Percentiles rank a stretch among this genome's conserved stretches.
Conservation (phyloP, 352 stramenopile genomes). For the Pythium myriotylum region DNA sequence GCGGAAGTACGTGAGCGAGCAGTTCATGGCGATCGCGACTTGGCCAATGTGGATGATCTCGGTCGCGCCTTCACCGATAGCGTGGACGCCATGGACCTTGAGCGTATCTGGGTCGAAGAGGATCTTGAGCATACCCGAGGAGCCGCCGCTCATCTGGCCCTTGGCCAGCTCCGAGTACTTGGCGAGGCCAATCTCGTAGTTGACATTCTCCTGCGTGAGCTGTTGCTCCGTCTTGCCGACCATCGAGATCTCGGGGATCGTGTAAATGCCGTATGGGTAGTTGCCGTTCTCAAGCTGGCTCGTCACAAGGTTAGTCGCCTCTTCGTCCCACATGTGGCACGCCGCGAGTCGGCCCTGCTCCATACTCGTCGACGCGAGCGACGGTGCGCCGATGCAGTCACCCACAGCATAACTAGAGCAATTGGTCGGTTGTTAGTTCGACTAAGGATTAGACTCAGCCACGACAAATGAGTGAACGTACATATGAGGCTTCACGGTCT, state of each 20-base stretch:
- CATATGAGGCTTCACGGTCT: slow-evolving; percentile 85
- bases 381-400: slow-evolving; percentile 87
- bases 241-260: slow-evolving; percentile 92
- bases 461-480: slow-evolving; percentile 26
- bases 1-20: slow-evolving; percentile 87
- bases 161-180: slow-evolving; percentile 90
- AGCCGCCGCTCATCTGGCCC: slow-evolving; percentile 87
- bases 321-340: slow-evolving; percentile 82
- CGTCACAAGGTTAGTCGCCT: slow-evolving; percentile 51
- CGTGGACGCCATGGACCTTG: slow-evolving; percentile 86
- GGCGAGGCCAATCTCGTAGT: slow-evolving; percentile 88
- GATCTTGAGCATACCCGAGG: slow-evolving; percentile 87
- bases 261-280: slow-evolving; percentile 93
- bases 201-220: slow-evolving; percentile 75
- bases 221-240: slow-evolving; percentile 90
- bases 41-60: slow-evolving; percentile 94
- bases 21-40: slow-evolving; percentile 82
- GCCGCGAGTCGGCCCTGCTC: slow-evolving; percentile 85
- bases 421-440: no score
- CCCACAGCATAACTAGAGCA: slow-evolving; percentile 80
- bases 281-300: slow-evolving; percentile 78
- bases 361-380: slow-evolving; percentile 89
- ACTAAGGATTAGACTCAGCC: no score
- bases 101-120: slow-evolving; percentile 82
- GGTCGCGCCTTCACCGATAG: slow-evolving; percentile 87